These are phyloP conservation scores for Yamadazyma triangularis DNA, from an alignment of 1,139 yeast species.

Conservation along the genomic window DNA sequence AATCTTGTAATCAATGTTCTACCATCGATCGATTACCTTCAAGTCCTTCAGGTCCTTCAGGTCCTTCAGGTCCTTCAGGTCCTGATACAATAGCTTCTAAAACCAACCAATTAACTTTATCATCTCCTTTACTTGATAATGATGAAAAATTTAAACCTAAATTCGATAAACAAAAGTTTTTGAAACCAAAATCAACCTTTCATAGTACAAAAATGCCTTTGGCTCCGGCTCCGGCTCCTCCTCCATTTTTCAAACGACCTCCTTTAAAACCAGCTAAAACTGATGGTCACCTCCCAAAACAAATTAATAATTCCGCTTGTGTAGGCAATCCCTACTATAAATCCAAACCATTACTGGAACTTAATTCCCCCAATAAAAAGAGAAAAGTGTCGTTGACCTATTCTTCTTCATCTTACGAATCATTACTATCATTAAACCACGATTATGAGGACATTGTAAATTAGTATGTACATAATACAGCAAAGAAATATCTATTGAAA, in stretches of 20 bases:
- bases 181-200: too few species aligned
- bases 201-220: too few species aligned
- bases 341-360: constrained; percentile 4
- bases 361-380: constrained; percentile 12
- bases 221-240: too few species aligned
- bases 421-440: constrained; percentile 21
- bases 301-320: constrained; percentile 5
- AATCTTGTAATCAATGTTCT: constrained; percentile 16
- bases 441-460: not conserved
- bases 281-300: too few species aligned
- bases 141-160: too few species aligned
- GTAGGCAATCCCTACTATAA: constrained; percentile 15
- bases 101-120: constrained; percentile 9
- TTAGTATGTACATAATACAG: not conserved
- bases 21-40: constrained; percentile 4
- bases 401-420: constrained; percentile 50
- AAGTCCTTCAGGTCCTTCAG: too few species aligned
- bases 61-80: too few species aligned
- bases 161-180: too few species aligned
- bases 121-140: constrained; percentile 14
- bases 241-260: constrained; percentile 10
- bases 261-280: constrained; percentile 11
- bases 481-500: too few species aligned
- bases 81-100: constrained; percentile 8
- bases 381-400: constrained; percentile 9